Percentiles rank a stretch among this genome's conserved stretches.
These are phyloP conservation scores for Inonotus obliquus DNA, from an alignment of 1,284 basidiomycete genomes.

Conservation along the genomic window DNA sequence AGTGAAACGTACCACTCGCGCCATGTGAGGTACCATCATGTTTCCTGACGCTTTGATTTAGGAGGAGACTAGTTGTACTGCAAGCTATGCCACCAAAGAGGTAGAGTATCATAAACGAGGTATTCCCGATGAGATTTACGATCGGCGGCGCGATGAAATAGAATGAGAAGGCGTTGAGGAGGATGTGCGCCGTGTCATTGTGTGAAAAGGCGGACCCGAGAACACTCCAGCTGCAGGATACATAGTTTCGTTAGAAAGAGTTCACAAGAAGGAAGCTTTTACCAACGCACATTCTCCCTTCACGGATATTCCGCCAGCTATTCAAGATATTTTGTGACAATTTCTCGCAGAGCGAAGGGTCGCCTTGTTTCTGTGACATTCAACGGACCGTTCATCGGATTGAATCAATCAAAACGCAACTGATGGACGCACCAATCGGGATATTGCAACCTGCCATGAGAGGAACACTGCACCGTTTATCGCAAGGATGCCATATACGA, in stretches of 20 bases:
- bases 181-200: slow-evolving; percentile 53
- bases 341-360: slow-evolving; percentile 48
- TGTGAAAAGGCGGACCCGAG: slow-evolving; percentile 78
- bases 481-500: slow-evolving; percentile 44
- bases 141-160: slow-evolving; percentile 76
- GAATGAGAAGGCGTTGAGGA: slow-evolving; percentile 77
- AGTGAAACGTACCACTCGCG: slow-evolving; percentile 57
- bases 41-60: slow-evolving; percentile 42
- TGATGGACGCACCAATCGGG: slow-evolving; percentile 33
- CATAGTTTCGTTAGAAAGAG: neutral
- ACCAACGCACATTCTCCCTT: slow-evolving; percentile 62
- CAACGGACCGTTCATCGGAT: neutral
- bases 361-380: slow-evolving; percentile 28
- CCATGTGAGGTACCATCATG: slow-evolving; percentile 55
- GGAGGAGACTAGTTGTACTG: slow-evolving; percentile 55
- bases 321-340: slow-evolving; percentile 69
- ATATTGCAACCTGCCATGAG: slow-evolving; percentile 37
- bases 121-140: slow-evolving; percentile 63
- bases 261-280: slow-evolving; percentile 4
- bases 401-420: neutral
- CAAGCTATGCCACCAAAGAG: slow-evolving; percentile 68
- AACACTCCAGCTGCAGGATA: slow-evolving; percentile 68
- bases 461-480: slow-evolving; percentile 42
- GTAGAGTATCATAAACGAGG: slow-evolving; percentile 73
- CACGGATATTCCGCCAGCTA: slow-evolving; percentile 58